Percentiles rank a stretch among this genome's conserved stretches.
phyloP scores from a whole-genome alignment of 169 alveolate genomes.

The Cryptosporidium ubiquitum region DNA sequence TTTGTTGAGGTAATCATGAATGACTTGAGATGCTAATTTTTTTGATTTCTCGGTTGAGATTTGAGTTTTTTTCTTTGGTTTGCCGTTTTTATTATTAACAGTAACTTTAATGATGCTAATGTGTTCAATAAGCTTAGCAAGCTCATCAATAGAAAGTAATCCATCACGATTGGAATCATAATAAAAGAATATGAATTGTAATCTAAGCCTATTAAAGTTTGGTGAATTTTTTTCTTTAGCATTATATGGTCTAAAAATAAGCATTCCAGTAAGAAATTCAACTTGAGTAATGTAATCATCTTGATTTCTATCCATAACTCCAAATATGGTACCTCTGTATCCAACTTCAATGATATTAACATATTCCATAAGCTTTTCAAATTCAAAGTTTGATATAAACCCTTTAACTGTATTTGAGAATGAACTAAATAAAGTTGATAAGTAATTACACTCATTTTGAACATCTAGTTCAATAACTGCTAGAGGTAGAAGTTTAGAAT shows the following conservation, averaged over 20 bases:
- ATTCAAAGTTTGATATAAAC: conserved; percentile 42
- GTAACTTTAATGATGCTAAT: conserved; percentile 63
- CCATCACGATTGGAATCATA: conserved; percentile 64
- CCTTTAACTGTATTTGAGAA: conserved; percentile 56
- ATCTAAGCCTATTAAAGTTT: conserved; percentile 22
- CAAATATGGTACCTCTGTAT: conserved; percentile 52
- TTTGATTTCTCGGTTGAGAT: conserved; percentile 27
- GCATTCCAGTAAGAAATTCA: conserved; percentile 60
- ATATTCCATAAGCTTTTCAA: conserved; percentile 47
- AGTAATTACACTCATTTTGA: conserved; percentile 46
- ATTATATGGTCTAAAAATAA: conserved; percentile 48
- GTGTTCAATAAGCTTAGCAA: conserved; percentile 54
- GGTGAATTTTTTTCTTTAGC: conserved; percentile 4
- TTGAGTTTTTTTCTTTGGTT: conserved; percentile 21
- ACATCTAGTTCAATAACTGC: conserved; percentile 44
- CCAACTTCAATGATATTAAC: conserved; percentile 62
- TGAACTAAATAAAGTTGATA: conserved; percentile 10
- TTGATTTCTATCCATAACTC: conserved; percentile 56
- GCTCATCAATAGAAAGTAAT: conserved; percentile 27
- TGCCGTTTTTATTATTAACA: background rate
- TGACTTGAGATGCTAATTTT: conserved; percentile 23
- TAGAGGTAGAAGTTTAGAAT: conserved; percentile 30
- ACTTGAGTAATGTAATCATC: conserved; percentile 55
- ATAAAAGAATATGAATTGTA: conserved; percentile 51
- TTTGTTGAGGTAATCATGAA: conserved; percentile 35